Evolutionary conservation across 179 eudicot genomes (phyloP).

Genomic region (Spergularia azorica): DNA sequence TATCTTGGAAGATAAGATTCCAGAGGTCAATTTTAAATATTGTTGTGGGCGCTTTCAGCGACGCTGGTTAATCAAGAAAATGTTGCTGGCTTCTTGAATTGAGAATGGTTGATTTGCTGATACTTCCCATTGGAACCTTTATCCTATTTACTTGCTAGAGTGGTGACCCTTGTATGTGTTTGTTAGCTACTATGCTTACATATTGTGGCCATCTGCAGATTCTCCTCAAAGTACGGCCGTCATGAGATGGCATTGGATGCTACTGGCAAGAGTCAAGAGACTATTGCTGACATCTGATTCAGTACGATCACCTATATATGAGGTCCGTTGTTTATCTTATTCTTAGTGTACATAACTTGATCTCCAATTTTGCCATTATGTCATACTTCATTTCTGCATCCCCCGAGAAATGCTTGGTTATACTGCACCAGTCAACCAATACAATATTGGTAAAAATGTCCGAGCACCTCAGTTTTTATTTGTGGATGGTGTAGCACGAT

Average conservation of each 20-base stretch:
- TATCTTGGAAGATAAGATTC: too few species aligned
- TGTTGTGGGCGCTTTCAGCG: too few species aligned
- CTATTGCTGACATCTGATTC: slow-evolving; percentile 85
- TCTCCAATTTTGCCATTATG: background rate
- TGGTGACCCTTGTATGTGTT: background rate
- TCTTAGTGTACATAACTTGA: background rate
- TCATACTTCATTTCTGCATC: background rate
- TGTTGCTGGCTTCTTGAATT: too few species aligned
- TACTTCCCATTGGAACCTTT: background rate
- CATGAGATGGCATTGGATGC: slow-evolving; percentile 95
- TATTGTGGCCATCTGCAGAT: slow-evolving; percentile 46
- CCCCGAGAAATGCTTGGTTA: too few species aligned
- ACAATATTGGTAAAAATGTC: too few species aligned
- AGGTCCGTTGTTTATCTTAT: slow-evolving; percentile 40
- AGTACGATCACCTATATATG: slow-evolving; percentile 88
- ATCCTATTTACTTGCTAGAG: background rate
- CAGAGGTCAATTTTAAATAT: too few species aligned
- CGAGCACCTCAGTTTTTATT: too few species aligned
- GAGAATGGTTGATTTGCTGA: too few species aligned
- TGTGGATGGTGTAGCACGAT: too few species aligned
- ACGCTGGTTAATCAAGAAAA: too few species aligned
- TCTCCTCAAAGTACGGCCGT: slow-evolving; percentile 41
- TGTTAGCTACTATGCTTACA: slow-evolving; percentile 16
- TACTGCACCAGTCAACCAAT: background rate
- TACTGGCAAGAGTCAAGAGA: slow-evolving; percentile 83